Evolutionary conservation across 2,329 filamentous ascomycete species (phyloP).

Genomic region (Cyclaneusma minus): DNA sequence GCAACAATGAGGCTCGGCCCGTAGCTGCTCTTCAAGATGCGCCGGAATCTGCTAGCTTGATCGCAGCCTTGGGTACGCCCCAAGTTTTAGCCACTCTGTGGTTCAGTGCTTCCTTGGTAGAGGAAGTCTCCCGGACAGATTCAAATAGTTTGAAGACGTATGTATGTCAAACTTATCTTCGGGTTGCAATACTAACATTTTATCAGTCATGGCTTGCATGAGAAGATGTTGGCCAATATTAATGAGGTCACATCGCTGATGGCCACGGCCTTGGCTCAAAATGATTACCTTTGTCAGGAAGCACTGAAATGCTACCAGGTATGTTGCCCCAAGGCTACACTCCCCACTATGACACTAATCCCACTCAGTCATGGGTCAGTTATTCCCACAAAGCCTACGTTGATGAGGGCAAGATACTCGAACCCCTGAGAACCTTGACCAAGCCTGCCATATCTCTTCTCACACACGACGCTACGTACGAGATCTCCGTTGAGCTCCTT

Average conservation of each 20-base stretch:
- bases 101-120: slow-evolving; percentile 47
- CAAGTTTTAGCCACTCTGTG: slow-evolving; percentile 45
- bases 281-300: slow-evolving; percentile 31
- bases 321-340: slow-evolving; percentile 8
- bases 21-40: slow-evolving; percentile 30
- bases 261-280: slow-evolving; percentile 21
- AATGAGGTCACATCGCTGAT: slow-evolving; percentile 33
- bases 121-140: slow-evolving; percentile 55
- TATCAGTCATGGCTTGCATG: slow-evolving; percentile 27
- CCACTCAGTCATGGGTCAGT: slow-evolving; percentile 50
- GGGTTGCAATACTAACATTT: slow-evolving; percentile 3
- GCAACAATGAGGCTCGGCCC: slow-evolving; percentile 26
- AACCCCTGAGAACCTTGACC: slow-evolving; percentile 43
- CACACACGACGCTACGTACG: slow-evolving; percentile 39
- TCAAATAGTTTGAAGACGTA: slow-evolving; percentile 41
- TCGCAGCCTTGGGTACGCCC: slow-evolving; percentile 28
- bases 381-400: slow-evolving; percentile 53
- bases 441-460: slow-evolving; percentile 45
- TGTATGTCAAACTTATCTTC: slow-evolving; percentile 9
- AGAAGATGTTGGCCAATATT: slow-evolving; percentile 33
- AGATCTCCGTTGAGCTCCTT: slow-evolving; percentile 45
- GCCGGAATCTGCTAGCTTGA: slow-evolving; percentile 26
- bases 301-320: slow-evolving; percentile 47
- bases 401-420: slow-evolving; percentile 38
- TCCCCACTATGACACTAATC: slow-evolving; percentile 7